Evolutionary conservation across 1,284 basidiomycete species (phyloP), one percentile per base, ranked within the genome.

Genomic region (Cutaneotrichosporon arboriforme): DNA sequence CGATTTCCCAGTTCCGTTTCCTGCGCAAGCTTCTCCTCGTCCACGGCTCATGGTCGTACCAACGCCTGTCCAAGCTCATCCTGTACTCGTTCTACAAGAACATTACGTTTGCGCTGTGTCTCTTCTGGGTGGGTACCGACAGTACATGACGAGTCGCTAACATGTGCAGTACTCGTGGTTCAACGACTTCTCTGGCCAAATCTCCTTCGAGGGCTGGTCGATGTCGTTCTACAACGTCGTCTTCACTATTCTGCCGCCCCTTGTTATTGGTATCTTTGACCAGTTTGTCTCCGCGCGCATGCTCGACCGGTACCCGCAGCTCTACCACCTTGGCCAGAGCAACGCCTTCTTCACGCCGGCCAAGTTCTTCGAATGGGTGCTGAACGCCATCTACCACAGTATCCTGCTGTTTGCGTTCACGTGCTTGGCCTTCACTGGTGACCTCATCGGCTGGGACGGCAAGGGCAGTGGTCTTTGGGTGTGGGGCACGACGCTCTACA

Each of bases 101-200:
- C 74, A 97, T 97, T 59, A 88, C 88, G 39, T 81, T 98, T 18
- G 97, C 97, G 73, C 90, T 97, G 86, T 97, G 92, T 39, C 87
- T 93, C 59, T 97, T 97, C 74, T 97, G 92, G 89, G 90, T 90
- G 75, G 42, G 82, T 75, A 31, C 7, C 26, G 26, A 31, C n/a
- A 31, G 26, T 10, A 31, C 26, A 31, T 31, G 26, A 7, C 26
- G 26, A 5, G 10, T 31, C 5, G 26, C 41, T 62, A 22, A 21
- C 47, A 60, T 37, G n/a, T 31, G 15, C 58, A 93, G 94, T 98
- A 86, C 75, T 97, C 96, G 38, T 93, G 96, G 80, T 87, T 92
- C 81, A 97, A 96, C 79, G 94, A 92, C 68, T 98, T 97, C 77
- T 97, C 93, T 2, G 96, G 94, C 18, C 94, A 98, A 75, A 93